Conservation (phyloP, 1,139 yeast species). For the Geotrichum klebahnii region DNA sequence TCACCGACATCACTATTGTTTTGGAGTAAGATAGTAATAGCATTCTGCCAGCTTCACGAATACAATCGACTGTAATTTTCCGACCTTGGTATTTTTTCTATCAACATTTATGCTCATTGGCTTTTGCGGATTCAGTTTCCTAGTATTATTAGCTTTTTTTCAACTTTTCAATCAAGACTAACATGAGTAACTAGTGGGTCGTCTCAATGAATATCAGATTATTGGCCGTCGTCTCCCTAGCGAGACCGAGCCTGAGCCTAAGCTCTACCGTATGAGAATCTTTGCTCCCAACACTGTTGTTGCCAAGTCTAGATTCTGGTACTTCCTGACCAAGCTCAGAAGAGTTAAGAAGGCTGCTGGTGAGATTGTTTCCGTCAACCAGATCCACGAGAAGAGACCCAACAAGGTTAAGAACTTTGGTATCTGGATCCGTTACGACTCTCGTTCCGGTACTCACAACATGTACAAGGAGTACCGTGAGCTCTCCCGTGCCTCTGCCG, state of each 20-base stretch:
- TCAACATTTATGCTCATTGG: no score
- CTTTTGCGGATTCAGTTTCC: no score
- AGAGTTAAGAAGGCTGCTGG: slow-evolving; percentile 99
- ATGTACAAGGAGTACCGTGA: slow-evolving; percentile 99
- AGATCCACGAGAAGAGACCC: slow-evolving; percentile 92
- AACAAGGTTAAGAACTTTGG: slow-evolving; percentile 99
- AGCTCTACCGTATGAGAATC: slow-evolving; percentile 99
- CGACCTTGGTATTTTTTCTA: no score
- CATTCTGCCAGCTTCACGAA: no score
- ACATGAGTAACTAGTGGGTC: slow-evolving; percentile 41
- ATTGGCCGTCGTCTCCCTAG: slow-evolving; percentile 99
- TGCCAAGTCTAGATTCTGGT: slow-evolving; percentile 99
- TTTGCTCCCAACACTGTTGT: slow-evolving; percentile 98
- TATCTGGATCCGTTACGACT: slow-evolving; percentile 99
- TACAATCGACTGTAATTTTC: no score
- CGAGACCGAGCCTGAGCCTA: slow-evolving; percentile 98
- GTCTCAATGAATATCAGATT: slow-evolving; percentile 99
- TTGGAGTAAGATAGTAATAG: no score
- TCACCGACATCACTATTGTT: no score
- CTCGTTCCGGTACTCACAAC: slow-evolving; percentile 99
- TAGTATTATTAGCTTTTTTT: neutral
- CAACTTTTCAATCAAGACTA: neutral
- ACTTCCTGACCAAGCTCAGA: slow-evolving; percentile 98
- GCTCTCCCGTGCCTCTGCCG: slow-evolving; percentile 98
- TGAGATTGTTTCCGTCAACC: slow-evolving; percentile 93